These are phyloP conservation scores for Rosellinia necatrix DNA, from an alignment of 2,329 filamentous ascomycete genomes.

Conservation along the genomic window DNA sequence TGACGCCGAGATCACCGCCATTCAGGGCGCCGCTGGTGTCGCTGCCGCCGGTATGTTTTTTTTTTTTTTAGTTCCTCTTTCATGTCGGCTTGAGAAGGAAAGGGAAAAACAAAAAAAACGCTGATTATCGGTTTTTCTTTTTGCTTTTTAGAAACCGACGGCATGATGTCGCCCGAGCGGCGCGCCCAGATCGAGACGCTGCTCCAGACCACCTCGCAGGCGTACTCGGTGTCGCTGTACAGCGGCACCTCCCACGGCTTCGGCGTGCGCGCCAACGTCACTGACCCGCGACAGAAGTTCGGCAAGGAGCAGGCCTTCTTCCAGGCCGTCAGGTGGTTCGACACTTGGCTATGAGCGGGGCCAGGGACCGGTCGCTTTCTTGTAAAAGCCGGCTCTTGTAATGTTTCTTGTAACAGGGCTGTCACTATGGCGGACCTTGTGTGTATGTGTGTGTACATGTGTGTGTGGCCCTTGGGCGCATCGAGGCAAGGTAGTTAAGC, in stretches of 20 bases:
- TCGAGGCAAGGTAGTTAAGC: too few species aligned
- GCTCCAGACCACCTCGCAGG: constrained; percentile 54
- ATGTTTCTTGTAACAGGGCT: not conserved
- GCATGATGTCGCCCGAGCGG: constrained; percentile 60
- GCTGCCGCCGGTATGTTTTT: constrained; percentile 61
- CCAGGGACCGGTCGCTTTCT: too few species aligned
- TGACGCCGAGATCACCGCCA: constrained; percentile 61
- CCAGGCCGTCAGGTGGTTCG: constrained; percentile 78
- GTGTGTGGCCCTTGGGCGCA: too few species aligned
- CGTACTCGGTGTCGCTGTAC: constrained; percentile 74
- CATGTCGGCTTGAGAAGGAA: not conserved
- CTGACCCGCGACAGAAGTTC: constrained; percentile 59
- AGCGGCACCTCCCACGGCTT: constrained; percentile 74
- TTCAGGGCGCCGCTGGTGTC: constrained; percentile 63
- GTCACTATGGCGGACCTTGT: not conserved
- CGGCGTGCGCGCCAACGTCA: constrained; percentile 67
- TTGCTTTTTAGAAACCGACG: constrained; percentile 55
- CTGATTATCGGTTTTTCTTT: constrained; percentile 4
- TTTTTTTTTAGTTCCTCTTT: not conserved
- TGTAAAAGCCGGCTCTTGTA: not conserved
- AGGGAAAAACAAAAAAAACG: too few species aligned
- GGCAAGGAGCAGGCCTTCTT: constrained; percentile 79
- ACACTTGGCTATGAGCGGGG: constrained; percentile 48
- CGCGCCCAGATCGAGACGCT: constrained; percentile 64
- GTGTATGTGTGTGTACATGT: too few species aligned